A percentile compares a stretch with the other conserved stretches of the same genome.
These are phyloP conservation scores for Aspergillus campestris DNA, from an alignment of 495 filamentous ascomycete genomes.

Conservation along the genomic window DNA sequence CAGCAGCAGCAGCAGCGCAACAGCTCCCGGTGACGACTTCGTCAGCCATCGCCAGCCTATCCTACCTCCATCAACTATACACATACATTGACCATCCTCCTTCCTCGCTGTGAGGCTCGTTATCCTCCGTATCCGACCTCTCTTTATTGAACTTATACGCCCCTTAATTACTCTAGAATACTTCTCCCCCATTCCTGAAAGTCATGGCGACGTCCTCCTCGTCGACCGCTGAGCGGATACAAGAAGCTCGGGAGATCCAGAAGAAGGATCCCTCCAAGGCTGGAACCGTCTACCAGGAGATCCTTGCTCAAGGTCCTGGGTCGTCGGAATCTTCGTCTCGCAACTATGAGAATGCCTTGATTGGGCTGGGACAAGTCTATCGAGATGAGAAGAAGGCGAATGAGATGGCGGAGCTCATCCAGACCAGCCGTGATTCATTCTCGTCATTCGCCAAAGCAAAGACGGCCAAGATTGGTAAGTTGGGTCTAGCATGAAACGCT, in stretches of 20 bases:
- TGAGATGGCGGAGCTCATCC: slow-evolving; percentile 86
- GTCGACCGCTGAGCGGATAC: slow-evolving; percentile 51
- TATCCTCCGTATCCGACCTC: background rate
- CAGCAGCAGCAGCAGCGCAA: background rate
- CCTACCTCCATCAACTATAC: slow-evolving; percentile 5
- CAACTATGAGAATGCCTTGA: slow-evolving; percentile 65
- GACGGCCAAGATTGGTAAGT: slow-evolving; percentile 91
- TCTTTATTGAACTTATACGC: background rate
- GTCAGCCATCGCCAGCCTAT: slow-evolving; percentile 5
- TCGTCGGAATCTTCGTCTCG: slow-evolving; percentile 74
- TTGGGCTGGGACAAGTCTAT: slow-evolving; percentile 85
- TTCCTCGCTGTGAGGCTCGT: background rate
- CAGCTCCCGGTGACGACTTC: slow-evolving; percentile 10
- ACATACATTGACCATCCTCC: background rate
- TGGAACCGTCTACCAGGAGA: slow-evolving; percentile 74
- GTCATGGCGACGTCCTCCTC: slow-evolving; percentile 42
- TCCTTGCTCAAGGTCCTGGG: slow-evolving; percentile 76
- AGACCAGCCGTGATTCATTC: slow-evolving; percentile 78
- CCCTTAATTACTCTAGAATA: background rate
- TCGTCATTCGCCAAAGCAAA: slow-evolving; percentile 98
- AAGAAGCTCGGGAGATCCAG: slow-evolving; percentile 76
- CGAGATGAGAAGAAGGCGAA: slow-evolving; percentile 80
- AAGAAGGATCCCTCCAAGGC: slow-evolving; percentile 74
- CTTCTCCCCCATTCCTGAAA: background rate
- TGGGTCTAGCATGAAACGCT: background rate